Evolutionary conservation across 2,329 filamentous ascomycete genomes (phyloP).

Genomic region (Trematosphaeria pertusa): DNA sequence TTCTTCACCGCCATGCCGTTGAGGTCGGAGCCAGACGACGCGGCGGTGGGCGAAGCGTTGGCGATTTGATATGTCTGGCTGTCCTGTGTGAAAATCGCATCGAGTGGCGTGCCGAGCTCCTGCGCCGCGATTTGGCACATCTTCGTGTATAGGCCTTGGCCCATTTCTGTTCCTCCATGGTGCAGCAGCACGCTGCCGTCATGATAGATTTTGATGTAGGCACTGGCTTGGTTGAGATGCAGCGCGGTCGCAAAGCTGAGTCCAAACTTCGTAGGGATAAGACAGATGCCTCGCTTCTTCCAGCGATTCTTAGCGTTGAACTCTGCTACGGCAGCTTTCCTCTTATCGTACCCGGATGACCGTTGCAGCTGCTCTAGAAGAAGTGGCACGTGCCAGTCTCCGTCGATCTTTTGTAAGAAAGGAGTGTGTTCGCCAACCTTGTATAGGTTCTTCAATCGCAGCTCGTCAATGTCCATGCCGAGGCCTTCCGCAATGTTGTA

Average conservation of each 20-base stretch:
- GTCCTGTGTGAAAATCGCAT: constrained; percentile 87
- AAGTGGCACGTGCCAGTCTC: constrained; percentile 89
- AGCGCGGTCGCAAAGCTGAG: constrained; percentile 90
- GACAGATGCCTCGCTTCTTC: constrained; percentile 85
- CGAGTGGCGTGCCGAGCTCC: constrained; percentile 80
- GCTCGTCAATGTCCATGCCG: constrained; percentile 79
- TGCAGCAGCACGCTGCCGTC: constrained; percentile 91
- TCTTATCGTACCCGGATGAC: constrained; percentile 73
- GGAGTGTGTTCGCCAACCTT: constrained; percentile 77
- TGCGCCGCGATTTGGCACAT: constrained; percentile 95
- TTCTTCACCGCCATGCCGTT: constrained; percentile 95
- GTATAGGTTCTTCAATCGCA: constrained; percentile 88
- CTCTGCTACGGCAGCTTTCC: constrained; percentile 71
- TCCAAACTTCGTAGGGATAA: constrained; percentile 95
- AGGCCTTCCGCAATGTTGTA: constrained; percentile 86
- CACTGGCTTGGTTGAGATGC: constrained; percentile 93
- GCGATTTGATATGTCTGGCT: constrained; percentile 84
- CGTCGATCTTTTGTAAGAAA: constrained; percentile 82
- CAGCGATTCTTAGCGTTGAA: constrained; percentile 88
- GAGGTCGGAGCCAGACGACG: constrained; percentile 90
- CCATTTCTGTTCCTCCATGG: constrained; percentile 97
- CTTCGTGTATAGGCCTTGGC: constrained; percentile 94
- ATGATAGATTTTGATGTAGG: constrained; percentile 93
- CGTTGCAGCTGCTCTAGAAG: constrained; percentile 86
- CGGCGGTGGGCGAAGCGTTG: constrained; percentile 90